phyloP scores from a whole-genome alignment of 2,329 filamentous ascomycete genomes.

The Ceratocystis harringtonii region DNA sequence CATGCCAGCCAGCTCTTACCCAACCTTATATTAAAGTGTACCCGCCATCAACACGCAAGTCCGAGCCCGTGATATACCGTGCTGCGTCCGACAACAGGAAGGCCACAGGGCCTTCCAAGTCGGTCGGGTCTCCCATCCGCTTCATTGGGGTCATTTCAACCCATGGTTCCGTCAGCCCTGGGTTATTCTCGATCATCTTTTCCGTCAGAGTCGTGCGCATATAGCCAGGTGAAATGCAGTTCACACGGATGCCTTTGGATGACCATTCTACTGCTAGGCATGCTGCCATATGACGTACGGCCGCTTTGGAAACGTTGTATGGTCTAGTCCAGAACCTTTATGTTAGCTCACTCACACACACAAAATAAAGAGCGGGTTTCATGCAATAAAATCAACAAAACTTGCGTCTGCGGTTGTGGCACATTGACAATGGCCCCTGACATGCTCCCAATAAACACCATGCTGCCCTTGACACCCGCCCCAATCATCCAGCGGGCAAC shows the following conservation, averaged over 20 bases:
- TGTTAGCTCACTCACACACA: not conserved
- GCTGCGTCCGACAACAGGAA: slow-evolving; percentile 72
- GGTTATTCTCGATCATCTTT: slow-evolving; percentile 89
- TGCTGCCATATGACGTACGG: slow-evolving; percentile 72
- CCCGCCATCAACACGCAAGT: slow-evolving; percentile 73
- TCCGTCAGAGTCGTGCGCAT: slow-evolving; percentile 92
- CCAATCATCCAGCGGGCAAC: slow-evolving; percentile 83
- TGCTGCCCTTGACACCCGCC: slow-evolving; percentile 62
- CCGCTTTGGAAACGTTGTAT: slow-evolving; percentile 88
- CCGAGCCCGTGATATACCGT: slow-evolving; percentile 55
- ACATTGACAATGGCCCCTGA: slow-evolving; percentile 87
- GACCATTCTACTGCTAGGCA: slow-evolving; percentile 94
- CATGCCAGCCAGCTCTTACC: not conserved
- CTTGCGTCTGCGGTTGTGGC: slow-evolving; percentile 71
- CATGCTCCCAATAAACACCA: slow-evolving; percentile 95
- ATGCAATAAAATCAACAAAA: slow-evolving; percentile 11
- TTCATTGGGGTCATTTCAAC: slow-evolving; percentile 81
- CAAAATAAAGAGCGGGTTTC: not conserved
- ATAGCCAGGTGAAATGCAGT: slow-evolving; percentile 89
- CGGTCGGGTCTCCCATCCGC: slow-evolving; percentile 83
- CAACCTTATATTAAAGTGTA: slow-evolving; percentile 44
- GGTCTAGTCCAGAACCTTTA: slow-evolving; percentile 33
- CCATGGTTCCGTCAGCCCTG: slow-evolving; percentile 80
- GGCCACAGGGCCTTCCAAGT: slow-evolving; percentile 84
- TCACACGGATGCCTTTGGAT: slow-evolving; percentile 71